Conservation (phyloP, 352 stramenopile species). For the Pythium rhizo-oryzae region DNA sequence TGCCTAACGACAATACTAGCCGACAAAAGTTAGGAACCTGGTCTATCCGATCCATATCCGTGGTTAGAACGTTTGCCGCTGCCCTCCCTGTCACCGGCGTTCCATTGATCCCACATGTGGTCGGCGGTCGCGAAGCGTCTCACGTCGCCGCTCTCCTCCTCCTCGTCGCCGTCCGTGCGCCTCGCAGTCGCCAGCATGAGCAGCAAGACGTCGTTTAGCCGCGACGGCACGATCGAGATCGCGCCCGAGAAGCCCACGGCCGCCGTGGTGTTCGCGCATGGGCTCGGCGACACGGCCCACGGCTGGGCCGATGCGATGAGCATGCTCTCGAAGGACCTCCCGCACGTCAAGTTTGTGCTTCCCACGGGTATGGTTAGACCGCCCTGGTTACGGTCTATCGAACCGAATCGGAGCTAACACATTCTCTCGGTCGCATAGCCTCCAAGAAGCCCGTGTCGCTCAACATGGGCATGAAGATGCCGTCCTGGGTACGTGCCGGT, state of each 20-base stretch:
- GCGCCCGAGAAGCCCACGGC: slow-evolving; percentile 32
- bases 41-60: not conserved
- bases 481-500: slow-evolving; percentile 76
- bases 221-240: slow-evolving; percentile 39
- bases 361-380: slow-evolving; percentile 48
- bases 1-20: not conserved
- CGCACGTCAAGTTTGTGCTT: slow-evolving; percentile 80
- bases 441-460: slow-evolving; percentile 89
- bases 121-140: slow-evolving; percentile 11
- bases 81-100: not conserved
- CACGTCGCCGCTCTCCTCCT: not conserved
- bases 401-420: not conserved
- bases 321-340: slow-evolving; percentile 52
- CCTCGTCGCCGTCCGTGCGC: not conserved
- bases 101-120: slow-evolving; percentile 8
- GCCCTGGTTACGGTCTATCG: not conserved
- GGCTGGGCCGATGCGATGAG: slow-evolving; percentile 78
- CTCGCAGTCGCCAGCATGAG: slow-evolving; percentile 19
- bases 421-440: not conserved
- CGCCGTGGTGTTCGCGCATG: slow-evolving; percentile 84
- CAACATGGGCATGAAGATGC: slow-evolving; percentile 95
- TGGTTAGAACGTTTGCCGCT: not conserved
- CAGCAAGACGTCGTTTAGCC: slow-evolving; percentile 27
- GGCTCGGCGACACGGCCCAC: slow-evolving; percentile 92
- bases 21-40: not conserved